phyloP scores from a whole-genome alignment of 176 grass and related monocot species.

The Avena atlantica region DNA sequence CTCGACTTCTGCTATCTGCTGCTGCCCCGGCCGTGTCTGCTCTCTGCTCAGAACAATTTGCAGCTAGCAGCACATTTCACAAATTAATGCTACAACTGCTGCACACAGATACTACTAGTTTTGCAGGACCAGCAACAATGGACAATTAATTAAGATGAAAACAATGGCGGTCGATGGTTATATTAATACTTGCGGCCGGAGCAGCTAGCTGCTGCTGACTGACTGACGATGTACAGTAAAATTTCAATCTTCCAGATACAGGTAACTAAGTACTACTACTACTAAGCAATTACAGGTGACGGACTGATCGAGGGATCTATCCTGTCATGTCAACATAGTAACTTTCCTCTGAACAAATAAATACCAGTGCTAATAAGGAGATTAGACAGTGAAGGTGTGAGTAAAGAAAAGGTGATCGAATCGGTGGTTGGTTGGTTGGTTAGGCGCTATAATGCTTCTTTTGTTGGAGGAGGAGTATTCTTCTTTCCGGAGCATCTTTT shows the following conservation, averaged over 20 bases:
- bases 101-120: too few species aligned
- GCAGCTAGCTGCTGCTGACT: conserved; percentile 21
- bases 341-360: not conserved
- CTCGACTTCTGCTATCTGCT: too few species aligned
- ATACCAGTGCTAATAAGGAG: not conserved
- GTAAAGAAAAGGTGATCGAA: conserved; percentile 43
- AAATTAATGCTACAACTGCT: too few species aligned
- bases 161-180: conserved; percentile 44
- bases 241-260: conserved; percentile 41
- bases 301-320: conserved; percentile 24
- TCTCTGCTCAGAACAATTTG: too few species aligned
- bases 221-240: conserved; percentile 66
- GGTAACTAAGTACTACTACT: not conserved
- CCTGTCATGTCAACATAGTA: not conserved
- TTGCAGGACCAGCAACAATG: not conserved
- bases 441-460: conserved; percentile 57
- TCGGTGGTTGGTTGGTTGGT: conserved; percentile 52
- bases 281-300: conserved; percentile 48
- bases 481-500: conserved; percentile 52
- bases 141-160: not conserved
- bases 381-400: not conserved
- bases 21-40: too few species aligned
- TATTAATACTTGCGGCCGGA: conserved; percentile 32
- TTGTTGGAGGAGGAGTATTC: conserved; percentile 41
- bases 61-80: too few species aligned